These are phyloP conservation scores for Epichloe aotearoae DNA, from an alignment of 2,329 filamentous ascomycete genomes.

Conservation along the genomic window DNA sequence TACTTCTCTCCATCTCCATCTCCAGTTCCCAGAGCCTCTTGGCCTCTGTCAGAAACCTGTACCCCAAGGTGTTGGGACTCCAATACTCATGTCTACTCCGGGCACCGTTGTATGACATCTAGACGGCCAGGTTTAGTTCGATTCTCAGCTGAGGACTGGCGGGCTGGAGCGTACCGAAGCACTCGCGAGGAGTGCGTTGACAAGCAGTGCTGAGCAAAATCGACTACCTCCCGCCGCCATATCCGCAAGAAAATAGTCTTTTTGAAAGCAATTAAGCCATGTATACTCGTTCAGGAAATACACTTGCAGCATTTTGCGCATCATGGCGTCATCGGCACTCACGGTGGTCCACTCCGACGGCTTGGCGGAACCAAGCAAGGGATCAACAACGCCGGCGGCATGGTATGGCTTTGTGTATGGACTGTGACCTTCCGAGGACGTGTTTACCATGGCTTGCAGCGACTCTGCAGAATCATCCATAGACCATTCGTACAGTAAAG, in stretches of 20 bases:
- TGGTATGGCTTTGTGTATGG: constrained; percentile 24
- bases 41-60: constrained; percentile 25
- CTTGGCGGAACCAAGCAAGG: constrained; percentile 15
- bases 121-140: too few species aligned
- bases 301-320: constrained; percentile 17
- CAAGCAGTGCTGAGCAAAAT: constrained; percentile 27
- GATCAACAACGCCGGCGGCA: constrained; percentile 21
- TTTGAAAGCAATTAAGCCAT: constrained; percentile 23
- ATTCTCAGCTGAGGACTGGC: too few species aligned
- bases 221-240: constrained; percentile 16
- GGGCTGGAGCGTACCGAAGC: constrained; percentile 19
- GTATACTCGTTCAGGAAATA: constrained; percentile 23
- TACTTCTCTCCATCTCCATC: too few species aligned
- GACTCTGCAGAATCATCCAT: constrained; percentile 2
- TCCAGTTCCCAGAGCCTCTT: constrained; percentile 26
- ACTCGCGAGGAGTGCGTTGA: constrained; percentile 24
- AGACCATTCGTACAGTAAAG: constrained; percentile 13
- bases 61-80: constrained; percentile 20
- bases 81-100: constrained; percentile 16
- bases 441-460: not conserved
- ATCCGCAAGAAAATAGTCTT: constrained; percentile 26
- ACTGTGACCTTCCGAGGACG: constrained; percentile 7
- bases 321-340: constrained; percentile 20
- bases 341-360: constrained; percentile 25
- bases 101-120: too few species aligned